A percentile compares a stretch with the other conserved stretches of the same genome.
These are phyloP conservation scores for Acacia melanoxylon DNA, from an alignment of 306 rosid genomes.

Conservation along the genomic window DNA sequence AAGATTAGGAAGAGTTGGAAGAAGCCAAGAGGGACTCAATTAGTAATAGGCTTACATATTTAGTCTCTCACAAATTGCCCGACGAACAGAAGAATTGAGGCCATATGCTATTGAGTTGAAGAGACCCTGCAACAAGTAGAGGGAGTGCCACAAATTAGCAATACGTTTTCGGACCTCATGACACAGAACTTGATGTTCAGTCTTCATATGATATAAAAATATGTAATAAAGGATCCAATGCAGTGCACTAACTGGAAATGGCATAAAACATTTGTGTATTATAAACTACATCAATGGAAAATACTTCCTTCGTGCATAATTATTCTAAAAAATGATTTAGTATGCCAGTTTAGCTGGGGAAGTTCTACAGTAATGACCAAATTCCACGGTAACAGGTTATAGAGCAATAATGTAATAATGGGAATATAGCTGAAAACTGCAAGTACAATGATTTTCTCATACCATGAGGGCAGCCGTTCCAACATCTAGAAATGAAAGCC, in stretches of 20 bases:
- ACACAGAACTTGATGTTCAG: constrained; percentile 20
- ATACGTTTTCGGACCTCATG: constrained; percentile 16
- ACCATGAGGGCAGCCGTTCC: constrained; percentile 95
- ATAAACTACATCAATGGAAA: constrained; percentile 8
- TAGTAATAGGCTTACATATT: constrained; percentile 60
- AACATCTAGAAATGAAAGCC: constrained; percentile 94
- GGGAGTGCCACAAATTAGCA: constrained; percentile 10
- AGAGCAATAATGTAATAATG: constrained; percentile 13
- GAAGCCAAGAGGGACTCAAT: constrained; percentile 5
- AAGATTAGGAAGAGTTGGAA: constrained; percentile 13
- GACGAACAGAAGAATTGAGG: constrained; percentile 94
- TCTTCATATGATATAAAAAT: constrained; percentile 24
- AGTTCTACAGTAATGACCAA: constrained; percentile 8
- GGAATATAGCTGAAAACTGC: constrained; percentile 17
- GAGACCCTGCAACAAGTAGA: constrained; percentile 69
- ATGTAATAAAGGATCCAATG: constrained; percentile 20
- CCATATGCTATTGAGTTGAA: constrained; percentile 99
- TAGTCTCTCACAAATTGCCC: constrained; percentile 80
- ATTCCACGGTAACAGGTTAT: constrained; percentile 8
- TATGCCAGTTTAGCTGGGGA: neutral
- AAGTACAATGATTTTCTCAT: constrained; percentile 33
- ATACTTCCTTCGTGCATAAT: neutral
- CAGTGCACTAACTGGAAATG: constrained; percentile 26
- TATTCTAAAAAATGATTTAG: neutral
- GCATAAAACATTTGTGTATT: constrained; percentile 17